A percentile compares a stretch with the other conserved stretches of the same genome.
phyloP scores from a whole-genome alignment of 257 asterid genomes.

The Gentiana straminea region DNA sequence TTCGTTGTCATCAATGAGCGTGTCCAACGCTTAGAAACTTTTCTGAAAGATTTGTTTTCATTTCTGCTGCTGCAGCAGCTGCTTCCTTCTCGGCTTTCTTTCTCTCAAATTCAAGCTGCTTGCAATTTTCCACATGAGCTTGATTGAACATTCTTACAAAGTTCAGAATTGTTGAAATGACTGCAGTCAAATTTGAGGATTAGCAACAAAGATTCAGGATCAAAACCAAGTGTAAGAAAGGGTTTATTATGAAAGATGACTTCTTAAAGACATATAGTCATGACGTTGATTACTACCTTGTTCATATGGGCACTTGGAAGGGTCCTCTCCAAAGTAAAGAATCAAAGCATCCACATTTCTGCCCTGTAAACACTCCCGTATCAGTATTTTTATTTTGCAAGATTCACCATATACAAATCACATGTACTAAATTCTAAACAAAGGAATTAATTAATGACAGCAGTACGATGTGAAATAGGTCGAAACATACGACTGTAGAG shows the following conservation, averaged over 20 bases:
- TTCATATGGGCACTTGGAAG: conserved; percentile 82
- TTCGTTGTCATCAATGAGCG: no score
- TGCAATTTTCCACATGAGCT: conserved; percentile 76
- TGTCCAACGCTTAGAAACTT: neutral
- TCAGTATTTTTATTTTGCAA: neutral
- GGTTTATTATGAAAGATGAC: neutral
- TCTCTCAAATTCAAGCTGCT: conserved; percentile 66
- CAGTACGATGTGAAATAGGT: conserved; percentile 7
- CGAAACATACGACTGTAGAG: conserved; percentile 73
- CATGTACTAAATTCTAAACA: neutral
- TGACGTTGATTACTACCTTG: conserved; percentile 46
- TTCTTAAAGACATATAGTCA: neutral
- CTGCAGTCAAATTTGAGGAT: conserved; percentile 14
- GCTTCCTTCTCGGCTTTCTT: conserved; percentile 94
- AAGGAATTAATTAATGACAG: neutral
- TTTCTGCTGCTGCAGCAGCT: conserved; percentile 28
- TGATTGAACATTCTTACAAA: conserved; percentile 79
- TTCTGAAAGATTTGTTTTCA: conserved; percentile 29
- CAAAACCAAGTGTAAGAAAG: neutral
- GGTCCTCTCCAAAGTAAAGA: conserved; percentile 93
- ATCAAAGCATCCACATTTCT: conserved; percentile 79
- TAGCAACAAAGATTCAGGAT: neutral
- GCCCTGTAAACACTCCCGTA: conserved; percentile 45
- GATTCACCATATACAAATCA: neutral
- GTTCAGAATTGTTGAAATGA: conserved; percentile 60